Evolutionary conservation across 164 flowering plant species (phyloP).

Genomic region (Tetrastigma voinierianum): DNA sequence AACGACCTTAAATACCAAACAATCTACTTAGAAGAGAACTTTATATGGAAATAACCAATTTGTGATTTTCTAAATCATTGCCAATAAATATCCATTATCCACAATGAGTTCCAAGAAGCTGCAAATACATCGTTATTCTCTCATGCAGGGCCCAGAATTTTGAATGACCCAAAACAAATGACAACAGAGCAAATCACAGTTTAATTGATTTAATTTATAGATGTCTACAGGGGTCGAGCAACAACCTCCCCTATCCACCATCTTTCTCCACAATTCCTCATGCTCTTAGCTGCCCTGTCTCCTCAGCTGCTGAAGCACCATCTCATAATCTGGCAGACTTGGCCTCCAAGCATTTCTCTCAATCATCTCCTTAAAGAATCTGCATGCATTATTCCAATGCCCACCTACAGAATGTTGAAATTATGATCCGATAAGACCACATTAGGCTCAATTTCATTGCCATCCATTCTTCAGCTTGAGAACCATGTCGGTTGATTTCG

Average conservation of each 20-base stretch:
- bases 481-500: conserved; percentile 86
- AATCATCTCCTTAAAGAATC: conserved; percentile 77
- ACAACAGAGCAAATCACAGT: neutral
- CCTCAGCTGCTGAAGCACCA: conserved; percentile 69
- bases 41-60: too few relatives aligned
- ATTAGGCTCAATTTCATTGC: conserved; percentile 69
- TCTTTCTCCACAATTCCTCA: conserved; percentile 87
- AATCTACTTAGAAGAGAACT: too few relatives aligned
- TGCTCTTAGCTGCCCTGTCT: conserved; percentile 86
- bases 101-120: too few relatives aligned
- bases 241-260: conserved; percentile 81
- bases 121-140: too few relatives aligned
- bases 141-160: too few relatives aligned
- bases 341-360: conserved; percentile 86
- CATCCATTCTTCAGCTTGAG: conserved; percentile 84
- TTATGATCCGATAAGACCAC: conserved; percentile 69
- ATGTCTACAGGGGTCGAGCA: conserved; percentile 61
- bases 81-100: too few relatives aligned
- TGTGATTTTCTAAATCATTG: too few relatives aligned
- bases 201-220: neutral
- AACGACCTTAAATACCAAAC: too few relatives aligned
- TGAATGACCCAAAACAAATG: too few relatives aligned
- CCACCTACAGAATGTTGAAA: conserved; percentile 71
- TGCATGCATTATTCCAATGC: conserved; percentile 83
- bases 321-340: conserved; percentile 46